Conservation (phyloP, 306 rosid species). For the Betula pendula region DNA sequence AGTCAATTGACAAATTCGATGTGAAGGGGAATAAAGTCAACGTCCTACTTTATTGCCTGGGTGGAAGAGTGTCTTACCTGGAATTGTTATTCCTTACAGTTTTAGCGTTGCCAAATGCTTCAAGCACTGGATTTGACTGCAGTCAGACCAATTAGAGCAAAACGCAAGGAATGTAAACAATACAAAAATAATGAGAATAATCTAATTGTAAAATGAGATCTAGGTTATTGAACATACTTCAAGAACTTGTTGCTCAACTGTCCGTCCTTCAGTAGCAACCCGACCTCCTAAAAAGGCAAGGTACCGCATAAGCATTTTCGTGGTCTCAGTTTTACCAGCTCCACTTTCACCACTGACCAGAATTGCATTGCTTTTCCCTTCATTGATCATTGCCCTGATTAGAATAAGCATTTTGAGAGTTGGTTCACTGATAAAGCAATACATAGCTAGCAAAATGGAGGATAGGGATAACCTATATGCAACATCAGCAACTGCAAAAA, state of each 20-base stretch:
- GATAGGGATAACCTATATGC: conserved; percentile 75
- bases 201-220: conserved; percentile 22
- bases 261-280: conserved; percentile 92
- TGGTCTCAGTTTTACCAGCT: conserved; percentile 99
- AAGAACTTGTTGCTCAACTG: conserved; percentile 99
- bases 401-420: conserved; percentile 20
- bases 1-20: conserved; percentile 13
- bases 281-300: conserved; percentile 97
- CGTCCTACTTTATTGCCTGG: conserved; percentile 23
- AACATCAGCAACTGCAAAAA: conserved; percentile 98
- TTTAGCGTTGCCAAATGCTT: conserved; percentile 99
- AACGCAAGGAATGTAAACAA: neutral
- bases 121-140: conserved; percentile 99
- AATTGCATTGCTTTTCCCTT: conserved; percentile 93
- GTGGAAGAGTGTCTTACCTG: conserved; percentile 58
- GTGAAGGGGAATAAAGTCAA: conserved; percentile 22
- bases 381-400: conserved; percentile 88
- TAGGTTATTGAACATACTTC: conserved; percentile 58
- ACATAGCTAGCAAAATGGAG: conserved; percentile 19
- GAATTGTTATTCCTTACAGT: conserved; percentile 97
- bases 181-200: conserved; percentile 1
- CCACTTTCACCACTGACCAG: conserved; percentile 99
- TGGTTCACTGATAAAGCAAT: conserved; percentile 18
- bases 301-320: conserved; percentile 98
- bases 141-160: conserved; percentile 30